A percentile compares a stretch with the other conserved stretches of the same genome.
These are phyloP conservation scores for Neurospora terricola DNA, from an alignment of 495 filamentous ascomycete species.

Conservation along the genomic window DNA sequence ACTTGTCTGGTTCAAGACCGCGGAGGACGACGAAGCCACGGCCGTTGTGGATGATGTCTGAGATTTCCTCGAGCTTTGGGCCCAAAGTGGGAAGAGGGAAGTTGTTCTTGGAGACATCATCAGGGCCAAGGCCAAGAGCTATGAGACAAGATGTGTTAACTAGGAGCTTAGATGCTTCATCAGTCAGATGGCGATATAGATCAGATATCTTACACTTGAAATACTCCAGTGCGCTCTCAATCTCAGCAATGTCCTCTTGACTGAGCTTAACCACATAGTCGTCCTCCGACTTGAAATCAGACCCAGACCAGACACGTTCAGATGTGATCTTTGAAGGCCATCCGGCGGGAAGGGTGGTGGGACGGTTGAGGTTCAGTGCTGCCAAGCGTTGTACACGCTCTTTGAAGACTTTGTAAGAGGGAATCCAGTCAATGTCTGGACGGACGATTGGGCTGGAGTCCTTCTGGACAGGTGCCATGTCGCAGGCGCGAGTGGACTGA, in stretches of 20 bases:
- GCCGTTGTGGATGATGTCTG: conserved; percentile 16
- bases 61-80: conserved; percentile 5
- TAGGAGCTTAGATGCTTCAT: not conserved
- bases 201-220: conserved; percentile 14
- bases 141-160: not conserved
- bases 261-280: conserved; percentile 16
- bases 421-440: conserved; percentile 23
- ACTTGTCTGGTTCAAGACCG: conserved; percentile 19
- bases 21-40: conserved; percentile 18
- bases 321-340: conserved; percentile 15
- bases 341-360: conserved; percentile 16
- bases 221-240: conserved; percentile 13
- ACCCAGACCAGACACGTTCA: conserved; percentile 16
- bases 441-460: conserved; percentile 2
- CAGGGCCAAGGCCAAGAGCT: conserved; percentile 13
- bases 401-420: conserved; percentile 19
- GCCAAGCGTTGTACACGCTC: conserved; percentile 17
- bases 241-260: conserved; percentile 16
- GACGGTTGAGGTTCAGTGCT: conserved; percentile 12
- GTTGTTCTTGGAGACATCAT: conserved; percentile 12
- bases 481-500: not conserved
- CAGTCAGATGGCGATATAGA: not conserved
- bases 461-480: not conserved
- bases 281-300: conserved; percentile 17
- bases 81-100: conserved; percentile 17